phyloP scores from a whole-genome alignment of 1,284 basidiomycete species.

The Chondrostereum purpureum region DNA sequence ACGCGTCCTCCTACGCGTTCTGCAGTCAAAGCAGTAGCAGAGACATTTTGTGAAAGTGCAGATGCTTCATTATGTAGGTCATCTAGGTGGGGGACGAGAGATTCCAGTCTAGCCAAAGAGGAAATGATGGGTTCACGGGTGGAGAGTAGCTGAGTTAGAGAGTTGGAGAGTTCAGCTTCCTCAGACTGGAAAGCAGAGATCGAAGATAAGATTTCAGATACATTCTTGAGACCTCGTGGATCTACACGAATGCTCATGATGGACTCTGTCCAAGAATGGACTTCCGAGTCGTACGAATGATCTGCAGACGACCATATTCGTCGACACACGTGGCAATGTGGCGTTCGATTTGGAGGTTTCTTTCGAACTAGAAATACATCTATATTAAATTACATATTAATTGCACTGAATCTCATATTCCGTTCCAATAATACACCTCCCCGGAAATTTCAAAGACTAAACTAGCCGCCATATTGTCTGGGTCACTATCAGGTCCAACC shows the following conservation, averaged over 20 bases:
- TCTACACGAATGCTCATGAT: constrained; percentile 40
- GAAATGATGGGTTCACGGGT: constrained; percentile 59
- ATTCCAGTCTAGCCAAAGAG: constrained; percentile 59
- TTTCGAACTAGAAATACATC: too few relatives aligned
- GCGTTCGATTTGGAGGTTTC: too few relatives aligned
- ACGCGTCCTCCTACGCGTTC: constrained; percentile 88
- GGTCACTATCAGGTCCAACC: too few relatives aligned
- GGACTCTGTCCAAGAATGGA: constrained; percentile 55
- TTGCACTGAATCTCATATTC: too few relatives aligned
- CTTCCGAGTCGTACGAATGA: too few relatives aligned
- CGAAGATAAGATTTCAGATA: constrained; percentile 64
- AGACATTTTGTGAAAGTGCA: constrained; percentile 51
- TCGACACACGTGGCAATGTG: too few relatives aligned
- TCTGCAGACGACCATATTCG: too few relatives aligned
- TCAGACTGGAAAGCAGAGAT: constrained; percentile 73
- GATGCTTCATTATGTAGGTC: constrained; percentile 57
- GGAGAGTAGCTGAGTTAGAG: constrained; percentile 70
- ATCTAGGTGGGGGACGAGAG: constrained; percentile 61
- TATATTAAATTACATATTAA: too few relatives aligned
- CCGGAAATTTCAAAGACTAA: too few relatives aligned
- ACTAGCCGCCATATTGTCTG: too few relatives aligned
- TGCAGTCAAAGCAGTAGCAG: constrained; percentile 73
- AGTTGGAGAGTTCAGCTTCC: constrained; percentile 71
- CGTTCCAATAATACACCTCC: too few relatives aligned
- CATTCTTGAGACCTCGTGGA: constrained; percentile 49